Evolutionary conservation across 2,329 filamentous ascomycete species (phyloP).

Genomic region (Paramyrothecium roridum): DNA sequence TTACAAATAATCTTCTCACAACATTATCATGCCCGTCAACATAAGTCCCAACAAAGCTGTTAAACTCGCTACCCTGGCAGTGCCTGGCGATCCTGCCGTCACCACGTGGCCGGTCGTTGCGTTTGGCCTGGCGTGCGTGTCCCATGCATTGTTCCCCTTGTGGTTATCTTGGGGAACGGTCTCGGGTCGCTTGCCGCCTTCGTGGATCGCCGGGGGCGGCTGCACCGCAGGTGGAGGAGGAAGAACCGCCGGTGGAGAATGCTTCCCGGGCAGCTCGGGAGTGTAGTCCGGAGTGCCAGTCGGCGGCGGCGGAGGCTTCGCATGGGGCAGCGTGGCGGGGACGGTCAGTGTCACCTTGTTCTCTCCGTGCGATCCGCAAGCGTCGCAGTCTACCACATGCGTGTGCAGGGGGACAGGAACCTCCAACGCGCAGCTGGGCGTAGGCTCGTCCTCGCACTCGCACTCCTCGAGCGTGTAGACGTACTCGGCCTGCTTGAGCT

Average conservation of each 20-base stretch:
- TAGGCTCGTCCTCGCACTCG: conserved; percentile 13
- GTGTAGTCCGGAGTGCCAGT: not conserved
- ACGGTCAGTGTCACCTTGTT: conserved; percentile 18
- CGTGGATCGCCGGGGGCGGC: not conserved
- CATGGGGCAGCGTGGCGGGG: conserved; percentile 9
- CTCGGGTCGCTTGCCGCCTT: not conserved
- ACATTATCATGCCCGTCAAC: not conserved
- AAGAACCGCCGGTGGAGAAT: too few relatives aligned
- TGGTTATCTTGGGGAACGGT: not conserved
- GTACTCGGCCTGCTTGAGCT: conserved; percentile 27
- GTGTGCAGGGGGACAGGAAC: conserved; percentile 17
- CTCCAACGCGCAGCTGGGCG: conserved; percentile 2
- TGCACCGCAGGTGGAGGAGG: not conserved
- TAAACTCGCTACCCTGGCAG: not conserved
- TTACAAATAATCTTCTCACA: too few relatives aligned
- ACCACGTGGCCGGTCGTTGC: not conserved
- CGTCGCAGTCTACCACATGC: conserved; percentile 13
- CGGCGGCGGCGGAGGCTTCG: not conserved
- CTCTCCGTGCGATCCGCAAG: conserved; percentile 17
- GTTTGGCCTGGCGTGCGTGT: not conserved
- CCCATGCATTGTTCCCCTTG: not conserved
- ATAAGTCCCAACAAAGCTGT: not conserved
- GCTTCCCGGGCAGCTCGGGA: not conserved
- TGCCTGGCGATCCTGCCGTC: not conserved
- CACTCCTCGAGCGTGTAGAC: conserved; percentile 17